Evolutionary conservation across 306 rosid genomes (phyloP), one percentile per base, ranked within the genome.

Genomic region (Argentina anserina): DNA sequence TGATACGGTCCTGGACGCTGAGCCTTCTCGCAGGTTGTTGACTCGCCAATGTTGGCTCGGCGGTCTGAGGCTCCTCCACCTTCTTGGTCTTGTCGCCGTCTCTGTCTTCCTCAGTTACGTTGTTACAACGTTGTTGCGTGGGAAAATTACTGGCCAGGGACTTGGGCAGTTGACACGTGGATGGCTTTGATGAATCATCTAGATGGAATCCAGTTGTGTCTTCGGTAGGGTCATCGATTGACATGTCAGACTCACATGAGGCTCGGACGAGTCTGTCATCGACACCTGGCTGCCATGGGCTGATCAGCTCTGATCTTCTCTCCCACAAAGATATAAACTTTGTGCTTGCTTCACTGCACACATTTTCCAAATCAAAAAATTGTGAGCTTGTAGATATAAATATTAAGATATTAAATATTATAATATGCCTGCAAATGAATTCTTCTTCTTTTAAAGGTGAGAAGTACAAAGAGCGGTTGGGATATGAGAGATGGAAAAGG

Each of bases 1-100:
- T 95, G 80, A 95, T 95, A 8, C 97, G 87, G 83, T 95, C 99
- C 85, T 91, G 99, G 29, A 95, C 99, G 47, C 97, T 90, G 56
- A 95, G 97, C 70, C 97, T 88, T 83, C 97, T 87, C 2, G 82
- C 45, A 0, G 88, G 64, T 65, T 81, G 64, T 65, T 81, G 96
- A 70, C 81, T 78, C 25, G 82, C 73, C 1, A 84, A 82, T 55
- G 75, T 64, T 3, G 76, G 23, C 28, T 78, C n/a, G n/a, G n/a
- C 86, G 5, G 67, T 47, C 25, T 68, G 53, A 63, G 81, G 65
- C 50, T 29, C 85, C 12, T 46, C 80, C 70, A 59, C 73, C 73
- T 49, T 39, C 63, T 40, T 73, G 36, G 65, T 60, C 58, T 84
- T 84, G 42, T 78, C 84, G 80, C 82, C 88, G 25, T 55, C 66